Conservation (phyloP, 129 eudicot genomes). For the Heracleum sosnowskyi region DNA sequence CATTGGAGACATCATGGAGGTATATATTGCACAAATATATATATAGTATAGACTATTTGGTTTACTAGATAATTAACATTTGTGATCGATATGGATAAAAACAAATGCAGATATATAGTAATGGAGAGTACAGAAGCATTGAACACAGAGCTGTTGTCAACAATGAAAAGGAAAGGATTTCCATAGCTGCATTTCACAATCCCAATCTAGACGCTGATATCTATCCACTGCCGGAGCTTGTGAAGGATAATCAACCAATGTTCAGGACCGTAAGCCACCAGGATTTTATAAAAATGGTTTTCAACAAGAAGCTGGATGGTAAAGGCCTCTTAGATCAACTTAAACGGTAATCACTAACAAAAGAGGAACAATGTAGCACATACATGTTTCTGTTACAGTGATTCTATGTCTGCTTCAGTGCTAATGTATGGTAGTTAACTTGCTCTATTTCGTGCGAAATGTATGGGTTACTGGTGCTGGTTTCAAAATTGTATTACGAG, state of each 20-base stretch:
- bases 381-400: too few species aligned
- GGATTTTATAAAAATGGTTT: background rate
- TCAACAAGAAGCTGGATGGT: background rate
- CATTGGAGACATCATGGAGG: slow-evolving; percentile 5
- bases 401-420: too few species aligned
- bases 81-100: background rate
- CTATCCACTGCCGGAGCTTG: slow-evolving; percentile 8
- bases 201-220: background rate
- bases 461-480: too few species aligned
- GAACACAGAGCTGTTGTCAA: slow-evolving; percentile 24
- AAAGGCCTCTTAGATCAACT: slow-evolving; percentile 4
- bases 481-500: too few species aligned
- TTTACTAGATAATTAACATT: background rate
- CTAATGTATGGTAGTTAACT: too few species aligned
- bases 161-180: slow-evolving; percentile 7
- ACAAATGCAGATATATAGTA: slow-evolving; percentile 13
- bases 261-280: slow-evolving; percentile 1
- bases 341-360: background rate
- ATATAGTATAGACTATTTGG: too few species aligned
- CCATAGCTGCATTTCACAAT: slow-evolving; percentile 11
- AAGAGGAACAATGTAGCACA: too few species aligned
- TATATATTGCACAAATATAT: background rate
- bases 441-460: too few species aligned
- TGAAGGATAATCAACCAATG: background rate
- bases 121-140: slow-evolving; percentile 25